phyloP scores from a whole-genome alignment of 345 rosid species.

The Turritis glabra region DNA sequence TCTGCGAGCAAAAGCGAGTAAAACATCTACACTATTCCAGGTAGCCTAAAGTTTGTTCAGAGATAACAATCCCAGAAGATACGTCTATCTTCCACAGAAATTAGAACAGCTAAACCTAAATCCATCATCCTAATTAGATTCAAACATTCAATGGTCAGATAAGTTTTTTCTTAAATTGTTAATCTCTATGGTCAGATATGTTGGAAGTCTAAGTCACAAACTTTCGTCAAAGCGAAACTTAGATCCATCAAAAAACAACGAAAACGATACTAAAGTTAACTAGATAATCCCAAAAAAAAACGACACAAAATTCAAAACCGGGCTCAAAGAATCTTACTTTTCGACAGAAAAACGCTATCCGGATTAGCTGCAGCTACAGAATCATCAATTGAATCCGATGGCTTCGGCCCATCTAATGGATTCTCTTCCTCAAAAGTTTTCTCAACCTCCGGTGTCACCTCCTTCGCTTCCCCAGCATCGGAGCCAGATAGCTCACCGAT shows the following conservation, averaged over 20 bases:
- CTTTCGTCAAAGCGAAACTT: background rate
- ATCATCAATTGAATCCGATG: slow-evolving; percentile 23
- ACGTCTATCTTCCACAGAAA: background rate
- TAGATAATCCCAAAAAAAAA: background rate
- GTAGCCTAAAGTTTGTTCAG: slow-evolving; percentile 38
- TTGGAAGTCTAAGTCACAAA: background rate
- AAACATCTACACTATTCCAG: slow-evolving; percentile 49
- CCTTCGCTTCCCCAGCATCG: slow-evolving; percentile 35
- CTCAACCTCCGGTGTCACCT: slow-evolving; percentile 32
- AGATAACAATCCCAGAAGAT: slow-evolving; percentile 14
- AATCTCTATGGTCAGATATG: slow-evolving; percentile 12
- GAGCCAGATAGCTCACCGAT: slow-evolving; percentile 36
- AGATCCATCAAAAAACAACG: slow-evolving; percentile 9
- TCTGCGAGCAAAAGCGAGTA: slow-evolving; percentile 60
- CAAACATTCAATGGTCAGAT: slow-evolving; percentile 8
- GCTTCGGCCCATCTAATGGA: slow-evolving; percentile 17
- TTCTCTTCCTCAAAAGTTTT: slow-evolving; percentile 36
- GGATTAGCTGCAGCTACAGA: slow-evolving; percentile 35
- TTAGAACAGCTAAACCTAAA: background rate
- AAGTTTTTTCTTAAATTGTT: background rate
- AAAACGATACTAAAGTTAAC: background rate
- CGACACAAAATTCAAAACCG: background rate
- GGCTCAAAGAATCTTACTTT: slow-evolving; percentile 48
- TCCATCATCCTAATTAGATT: background rate
- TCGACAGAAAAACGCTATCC: slow-evolving; percentile 25